phyloP scores from a whole-genome alignment of 495 filamentous ascomycete genomes.

The Bacidia gigantensis region DNA sequence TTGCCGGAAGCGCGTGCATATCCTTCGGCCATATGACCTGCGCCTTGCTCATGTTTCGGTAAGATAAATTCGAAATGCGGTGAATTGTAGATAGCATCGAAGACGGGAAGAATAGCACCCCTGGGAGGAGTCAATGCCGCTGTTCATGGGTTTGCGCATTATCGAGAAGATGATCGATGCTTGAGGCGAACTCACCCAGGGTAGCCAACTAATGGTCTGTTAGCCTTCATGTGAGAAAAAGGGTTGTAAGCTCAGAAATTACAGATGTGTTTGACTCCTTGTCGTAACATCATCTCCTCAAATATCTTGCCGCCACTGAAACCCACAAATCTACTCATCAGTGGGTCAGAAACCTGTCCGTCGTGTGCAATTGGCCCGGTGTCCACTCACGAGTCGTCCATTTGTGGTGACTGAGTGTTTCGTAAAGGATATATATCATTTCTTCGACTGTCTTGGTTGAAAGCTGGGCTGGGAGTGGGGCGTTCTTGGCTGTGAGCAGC shows the following conservation, averaged over 20 bases:
- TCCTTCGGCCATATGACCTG: constrained; percentile 50
- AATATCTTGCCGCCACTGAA: constrained; percentile 94
- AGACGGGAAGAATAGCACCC: constrained; percentile 37
- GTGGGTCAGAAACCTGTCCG: not conserved
- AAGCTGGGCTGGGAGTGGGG: constrained; percentile 53
- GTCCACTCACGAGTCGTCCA: constrained; percentile 53
- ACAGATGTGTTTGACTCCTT: constrained; percentile 85
- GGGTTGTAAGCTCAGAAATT: constrained; percentile 31
- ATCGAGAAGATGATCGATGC: not conserved
- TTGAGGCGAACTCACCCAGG: no score
- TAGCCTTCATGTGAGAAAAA: not conserved
- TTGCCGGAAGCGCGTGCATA: constrained; percentile 46
- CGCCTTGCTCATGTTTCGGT: constrained; percentile 49
- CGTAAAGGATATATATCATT: constrained; percentile 61
- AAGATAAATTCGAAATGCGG: constrained; percentile 49
- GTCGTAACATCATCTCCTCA: constrained; percentile 96
- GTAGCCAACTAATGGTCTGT: constrained; percentile 6
- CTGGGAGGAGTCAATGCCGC: constrained; percentile 25
- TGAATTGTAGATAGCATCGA: constrained; percentile 52
- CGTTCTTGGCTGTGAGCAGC: constrained; percentile 27
- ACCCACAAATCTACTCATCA: constrained; percentile 61
- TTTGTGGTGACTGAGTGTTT: constrained; percentile 42
- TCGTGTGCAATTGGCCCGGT: not conserved
- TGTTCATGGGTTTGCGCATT: constrained; percentile 19
- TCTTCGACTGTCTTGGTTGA: constrained; percentile 47